Evolutionary conservation across 1,139 yeast genomes (phyloP), one percentile per base, ranked within the genome.

Genomic region (Scheffersomyces stambukii): DNA sequence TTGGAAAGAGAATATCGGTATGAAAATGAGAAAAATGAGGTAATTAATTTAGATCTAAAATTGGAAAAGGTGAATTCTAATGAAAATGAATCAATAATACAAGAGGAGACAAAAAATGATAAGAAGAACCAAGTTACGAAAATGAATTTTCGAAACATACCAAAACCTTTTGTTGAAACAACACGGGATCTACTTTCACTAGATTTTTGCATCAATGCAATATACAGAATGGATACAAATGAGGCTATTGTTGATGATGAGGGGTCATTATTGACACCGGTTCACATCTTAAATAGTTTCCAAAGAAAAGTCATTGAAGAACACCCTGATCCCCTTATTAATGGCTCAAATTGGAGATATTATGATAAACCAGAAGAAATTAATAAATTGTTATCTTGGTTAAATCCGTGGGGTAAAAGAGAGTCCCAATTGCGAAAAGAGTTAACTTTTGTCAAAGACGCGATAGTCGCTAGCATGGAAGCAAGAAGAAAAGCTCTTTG

Each of bases 241-340:
- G 41, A 43, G 6, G 18, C 48, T 3, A 30, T 68, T n/a, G 46
- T 70, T 6, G 64, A 72, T 41, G 46, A 57, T 21, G 59, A 60
- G 35, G 83, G 82, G 8, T 65, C 65, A 2, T 47, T 69, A n/a
- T 34, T 45, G 6, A 23, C 36, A 11, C 38, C 52, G 39, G 48
- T 38, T 33, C 16, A 47, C 6, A 50, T 50, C 3, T 46, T 76
- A 13, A 48, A 59, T 0, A 67, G 79, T 2, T 42, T 66, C 19
- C 82, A 81, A 48, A 64, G 88, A 25, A 85, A 84, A 49, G 45
- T 72, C 16, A 56, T 79, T 19, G 95, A 84, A 48, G 95, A 84
- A 46, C 60, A 65, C 4, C 76, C 79, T 1, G 71, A 63, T 33
- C 71, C 77, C 8, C 50, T 82, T 19, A 43, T 75, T 13, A 57